Evolutionary conservation across 805 yeast species (phyloP), one percentile per base, ranked within the genome.

Genomic region (Teunomyces tritomae): DNA sequence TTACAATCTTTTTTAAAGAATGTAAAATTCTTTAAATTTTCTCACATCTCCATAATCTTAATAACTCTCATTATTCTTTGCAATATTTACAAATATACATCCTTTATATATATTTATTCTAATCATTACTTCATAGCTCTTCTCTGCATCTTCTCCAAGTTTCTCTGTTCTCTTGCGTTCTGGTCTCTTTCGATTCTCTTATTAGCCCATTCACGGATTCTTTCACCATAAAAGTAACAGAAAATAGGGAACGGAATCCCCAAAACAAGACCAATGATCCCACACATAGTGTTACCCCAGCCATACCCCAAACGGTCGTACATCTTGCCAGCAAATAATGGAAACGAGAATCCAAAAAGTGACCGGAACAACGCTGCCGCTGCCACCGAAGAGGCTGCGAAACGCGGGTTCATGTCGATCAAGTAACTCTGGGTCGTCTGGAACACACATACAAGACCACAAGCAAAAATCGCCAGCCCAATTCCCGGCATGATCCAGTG

Each of bases 291-390:
- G 58, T 80, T 79, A 20, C 87, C 87, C 89, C 89, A 84, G 4
- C 87, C 88, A 55, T 82, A 83, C 16, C 84, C 84, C 39, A 85
- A 62, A 8, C 49, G 62, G 40, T 63, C 64, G 60, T 82, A 85
- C 84, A 85, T 78, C 7, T 74, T 66, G 7, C 71, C 63, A 2
- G 85, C 87, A 62, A 83, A 82, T 36, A 84, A 65, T 5, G 90
- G 94, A 68, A 86, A 84, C 8, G 78, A 71, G 46, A 83, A 85
- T 1, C 91, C 92, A 57, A 85, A 76, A 37, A 77, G 61, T 4
- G 89, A 82, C 56, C 94, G 71, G 56, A 82, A 77, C 51, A 85
- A 77, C 0, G 89, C 81, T 3, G 85, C 86, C 0, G 89, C 85
- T 0, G 85, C 85, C 28, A 82, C 75, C 0, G 85, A 77, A n/a